Percentiles rank a stretch among this genome's conserved stretches.
Evolutionary conservation across 2,329 filamentous ascomycete species (phyloP).

Genomic region (Cercospora sp.): DNA sequence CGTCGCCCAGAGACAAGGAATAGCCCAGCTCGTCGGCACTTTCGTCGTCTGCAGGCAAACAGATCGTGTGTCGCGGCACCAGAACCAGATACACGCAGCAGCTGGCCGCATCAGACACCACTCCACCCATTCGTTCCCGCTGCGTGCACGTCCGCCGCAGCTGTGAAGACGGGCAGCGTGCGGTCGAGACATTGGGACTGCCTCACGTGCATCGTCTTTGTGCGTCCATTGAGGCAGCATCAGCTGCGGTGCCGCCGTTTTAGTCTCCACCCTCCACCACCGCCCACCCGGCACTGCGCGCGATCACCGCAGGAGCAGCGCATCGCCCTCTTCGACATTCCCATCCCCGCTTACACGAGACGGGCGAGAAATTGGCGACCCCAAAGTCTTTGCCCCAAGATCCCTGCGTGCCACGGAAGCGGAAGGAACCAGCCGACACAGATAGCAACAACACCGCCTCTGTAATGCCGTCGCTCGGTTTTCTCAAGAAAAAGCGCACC

Average conservation of each 20-base stretch:
- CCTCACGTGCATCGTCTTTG: not conserved
- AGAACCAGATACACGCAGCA: not conserved
- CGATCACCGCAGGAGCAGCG: not conserved
- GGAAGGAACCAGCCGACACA: conserved; percentile 25
- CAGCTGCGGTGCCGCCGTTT: conserved; percentile 10
- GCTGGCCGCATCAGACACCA: not conserved
- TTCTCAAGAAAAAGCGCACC: conserved; percentile 98
- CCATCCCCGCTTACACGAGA: conserved; percentile 13
- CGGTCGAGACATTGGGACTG: not conserved
- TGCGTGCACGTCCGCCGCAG: not conserved
- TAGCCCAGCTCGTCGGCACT: not conserved
- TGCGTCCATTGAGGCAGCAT: conserved; percentile 11
- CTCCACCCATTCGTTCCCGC: not conserved
- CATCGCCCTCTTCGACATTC: conserved; percentile 15
- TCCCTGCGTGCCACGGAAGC: conserved; percentile 31
- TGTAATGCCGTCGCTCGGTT: conserved; percentile 88
- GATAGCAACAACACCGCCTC: conserved; percentile 13
- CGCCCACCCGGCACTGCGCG: not conserved
- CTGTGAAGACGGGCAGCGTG: conserved; percentile 1
- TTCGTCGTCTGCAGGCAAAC: not conserved
- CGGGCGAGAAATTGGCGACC: conserved; percentile 27
- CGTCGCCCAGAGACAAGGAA: not conserved
- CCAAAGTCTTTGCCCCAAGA: conserved; percentile 16
- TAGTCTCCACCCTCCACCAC: conserved; percentile 8
- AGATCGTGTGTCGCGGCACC: not conserved